Evolutionary conservation across 495 filamentous ascomycete species (phyloP), one percentile per base, ranked within the genome.

Genomic region (Hypoxylon crocopeplum): DNA sequence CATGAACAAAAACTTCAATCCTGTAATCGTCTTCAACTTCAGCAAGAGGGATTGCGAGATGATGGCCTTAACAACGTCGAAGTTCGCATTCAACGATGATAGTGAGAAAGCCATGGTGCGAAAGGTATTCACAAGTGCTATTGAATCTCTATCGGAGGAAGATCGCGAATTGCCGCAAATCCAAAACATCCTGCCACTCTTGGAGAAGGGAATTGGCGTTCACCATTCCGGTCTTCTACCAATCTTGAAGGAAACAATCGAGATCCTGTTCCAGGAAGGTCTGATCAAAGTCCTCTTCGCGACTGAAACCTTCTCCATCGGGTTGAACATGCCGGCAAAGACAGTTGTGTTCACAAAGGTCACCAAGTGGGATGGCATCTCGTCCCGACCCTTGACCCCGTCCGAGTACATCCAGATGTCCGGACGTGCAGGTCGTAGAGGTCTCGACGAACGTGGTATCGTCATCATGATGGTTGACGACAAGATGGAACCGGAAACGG

Each of bases 331-430:
- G 94, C 94, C 94, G 61, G 94, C 95, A 21, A 97, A 97, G 75
- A 98, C 94, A 5, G 94, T 98, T 12, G 93, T 98, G 34, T 98
- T 98, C 73, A 98, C 95, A 0, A 92, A 87, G 67, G 92, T 98
- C 15, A 87, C 88, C 5, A 98, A 98, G 70, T 98, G 89, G 60
- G 94, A 98, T 71, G 94, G 94, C 21, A 82, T 83, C n/a, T 78
- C 81, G 29, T 81, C 83, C 46, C 83, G 94, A 56, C 96, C 92
- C 79, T 82, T 98, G 21, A 96, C 91, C 0, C 91, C 94, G 1
- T 97, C 93, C 15, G 94, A 98, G 64, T 98, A 97, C 72, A 88
- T 98, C 51, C 94, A 98, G 69, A 98, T 98, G 94, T 96, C 94
- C 20, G 94, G 94, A 53, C 87, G 94, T 70, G 94, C 94, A 16